Evolutionary conservation across 2,329 filamentous ascomycete species (phyloP).

Genomic region (Rutstroemia sp.): DNA sequence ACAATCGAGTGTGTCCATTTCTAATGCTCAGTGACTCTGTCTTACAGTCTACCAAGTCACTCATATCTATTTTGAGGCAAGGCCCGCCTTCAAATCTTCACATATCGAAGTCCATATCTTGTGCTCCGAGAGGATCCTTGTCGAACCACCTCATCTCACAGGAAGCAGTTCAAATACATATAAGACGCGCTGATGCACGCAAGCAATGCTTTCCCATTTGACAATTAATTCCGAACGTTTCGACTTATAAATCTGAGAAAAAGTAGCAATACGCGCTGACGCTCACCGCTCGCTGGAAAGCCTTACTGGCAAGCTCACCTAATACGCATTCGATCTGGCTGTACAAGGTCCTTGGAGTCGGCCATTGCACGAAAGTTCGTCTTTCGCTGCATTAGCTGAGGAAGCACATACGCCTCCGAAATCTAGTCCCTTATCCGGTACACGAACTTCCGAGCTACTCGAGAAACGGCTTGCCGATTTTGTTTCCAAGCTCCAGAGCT

Average conservation of each 20-base stretch:
- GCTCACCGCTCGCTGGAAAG: slow-evolving; percentile 21
- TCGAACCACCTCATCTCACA: slow-evolving; percentile 24
- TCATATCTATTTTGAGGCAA: slow-evolving; percentile 11
- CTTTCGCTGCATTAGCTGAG: slow-evolving; percentile 27
- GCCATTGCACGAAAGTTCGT: slow-evolving; percentile 29
- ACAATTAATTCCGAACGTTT: slow-evolving; percentile 11
- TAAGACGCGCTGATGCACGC: slow-evolving; percentile 14
- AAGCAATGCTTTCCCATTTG: slow-evolving; percentile 20
- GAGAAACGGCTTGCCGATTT: slow-evolving; percentile 27
- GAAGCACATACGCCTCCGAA: slow-evolving; percentile 25
- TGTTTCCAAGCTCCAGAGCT: slow-evolving; percentile 29
- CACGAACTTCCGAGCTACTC: slow-evolving; percentile 24
- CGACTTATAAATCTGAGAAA: slow-evolving; percentile 19
- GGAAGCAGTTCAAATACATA: slow-evolving; percentile 19
- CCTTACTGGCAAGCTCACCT: slow-evolving; percentile 23
- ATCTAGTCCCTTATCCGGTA: slow-evolving; percentile 23
- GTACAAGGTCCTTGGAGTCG: slow-evolving; percentile 31
- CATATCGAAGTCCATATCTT: slow-evolving; percentile 8
- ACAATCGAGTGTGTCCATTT: slow-evolving; percentile 16
- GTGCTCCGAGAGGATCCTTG: slow-evolving; percentile 20
- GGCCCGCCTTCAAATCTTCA: slow-evolving; percentile 12
- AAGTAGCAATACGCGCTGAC: slow-evolving; percentile 17
- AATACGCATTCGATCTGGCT: slow-evolving; percentile 33
- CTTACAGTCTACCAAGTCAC: slow-evolving; percentile 10
- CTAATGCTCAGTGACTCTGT: slow-evolving; percentile 13